Percentiles rank a stretch among this genome's conserved stretches.
These are phyloP conservation scores for Lactarius vividus DNA, from an alignment of 768 basidiomycete genomes.

Conservation along the genomic window DNA sequence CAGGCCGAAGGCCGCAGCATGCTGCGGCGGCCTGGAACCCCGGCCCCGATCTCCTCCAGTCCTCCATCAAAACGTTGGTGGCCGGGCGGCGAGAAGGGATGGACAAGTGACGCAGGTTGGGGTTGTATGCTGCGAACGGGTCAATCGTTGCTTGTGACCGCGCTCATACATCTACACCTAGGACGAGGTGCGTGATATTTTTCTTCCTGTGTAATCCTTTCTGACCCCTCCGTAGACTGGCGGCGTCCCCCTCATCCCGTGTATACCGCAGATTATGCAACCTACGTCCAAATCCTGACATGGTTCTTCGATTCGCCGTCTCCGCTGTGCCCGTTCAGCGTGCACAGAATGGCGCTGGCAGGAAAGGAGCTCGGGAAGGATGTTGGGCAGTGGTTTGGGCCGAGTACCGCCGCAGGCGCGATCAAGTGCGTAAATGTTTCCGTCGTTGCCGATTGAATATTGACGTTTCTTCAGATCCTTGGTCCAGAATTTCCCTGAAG, in stretches of 20 bases:
- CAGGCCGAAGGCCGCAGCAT: conserved; percentile 32
- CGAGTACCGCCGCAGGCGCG: conserved; percentile 95
- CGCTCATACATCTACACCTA: conserved; percentile 71
- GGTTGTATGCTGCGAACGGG: conserved; percentile 91
- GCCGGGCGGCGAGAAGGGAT: conserved; percentile 68
- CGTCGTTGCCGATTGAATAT: conserved; percentile 1
- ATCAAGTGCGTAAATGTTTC: conserved; percentile 58
- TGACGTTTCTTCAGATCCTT: conserved; percentile 52
- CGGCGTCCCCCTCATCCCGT: conserved; percentile 64
- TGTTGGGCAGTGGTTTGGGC: conserved; percentile 97
- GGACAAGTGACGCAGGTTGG: conserved; percentile 87
- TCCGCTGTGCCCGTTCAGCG: conserved; percentile 83
- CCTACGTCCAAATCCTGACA: conserved; percentile 85
- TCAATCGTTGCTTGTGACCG: conserved; percentile 78
- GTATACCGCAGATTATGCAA: conserved; percentile 66
- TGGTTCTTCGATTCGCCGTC: conserved; percentile 95
- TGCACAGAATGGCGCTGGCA: conserved; percentile 93
- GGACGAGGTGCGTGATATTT: conserved; percentile 55
- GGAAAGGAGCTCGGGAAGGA: conserved; percentile 95
- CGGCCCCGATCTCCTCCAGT: conserved; percentile 32
- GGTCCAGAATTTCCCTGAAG: conserved; percentile 74
- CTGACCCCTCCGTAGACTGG: conserved; percentile 62
- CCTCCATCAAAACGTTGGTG: conserved; percentile 59
- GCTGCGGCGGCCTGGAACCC: conserved; percentile 7
- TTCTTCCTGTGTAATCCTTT: background rate